A percentile compares a stretch with the other conserved stretches of the same genome.
Evolutionary conservation across 1,284 basidiomycete genomes (phyloP).

Genomic region (Moniliella sp.): DNA sequence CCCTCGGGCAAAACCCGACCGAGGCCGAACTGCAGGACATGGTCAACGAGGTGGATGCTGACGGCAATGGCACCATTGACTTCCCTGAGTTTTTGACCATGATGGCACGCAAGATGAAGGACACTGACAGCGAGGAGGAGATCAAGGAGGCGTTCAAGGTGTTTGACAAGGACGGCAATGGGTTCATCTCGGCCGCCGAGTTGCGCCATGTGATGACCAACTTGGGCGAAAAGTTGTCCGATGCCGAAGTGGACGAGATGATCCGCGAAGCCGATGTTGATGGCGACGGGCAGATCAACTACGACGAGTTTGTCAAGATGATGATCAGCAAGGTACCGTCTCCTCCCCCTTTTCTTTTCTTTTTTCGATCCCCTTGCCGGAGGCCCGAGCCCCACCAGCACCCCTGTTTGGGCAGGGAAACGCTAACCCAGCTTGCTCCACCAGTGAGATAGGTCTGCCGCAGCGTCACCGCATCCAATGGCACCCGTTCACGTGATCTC

Average conservation of each 20-base stretch:
- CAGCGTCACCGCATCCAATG: too few relatives aligned
- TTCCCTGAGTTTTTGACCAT: constrained; percentile 58
- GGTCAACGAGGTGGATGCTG: constrained; percentile 43
- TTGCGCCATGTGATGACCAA: constrained; percentile 38
- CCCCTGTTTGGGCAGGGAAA: too few relatives aligned
- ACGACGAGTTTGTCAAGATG: too few relatives aligned
- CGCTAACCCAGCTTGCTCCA: too few relatives aligned
- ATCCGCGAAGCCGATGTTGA: constrained; percentile 92
- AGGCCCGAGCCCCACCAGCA: too few relatives aligned
- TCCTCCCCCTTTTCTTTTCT: too few relatives aligned
- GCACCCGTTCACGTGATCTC: too few relatives aligned
- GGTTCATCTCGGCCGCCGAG: constrained; percentile 46
- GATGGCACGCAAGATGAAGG: constrained; percentile 89
- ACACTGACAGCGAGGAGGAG: constrained; percentile 58
- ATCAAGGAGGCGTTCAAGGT: constrained; percentile 50
- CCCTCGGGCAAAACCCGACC: constrained; percentile 83
- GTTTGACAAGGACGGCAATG: constrained; percentile 48
- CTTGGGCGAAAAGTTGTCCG: constrained; percentile 57
- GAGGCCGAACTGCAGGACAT: constrained; percentile 87
- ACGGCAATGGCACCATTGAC: constrained; percentile 68
- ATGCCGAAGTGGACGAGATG: constrained; percentile 89
- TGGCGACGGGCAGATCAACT: constrained; percentile 54
- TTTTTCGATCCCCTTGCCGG: too few relatives aligned
- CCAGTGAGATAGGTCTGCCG: too few relatives aligned
- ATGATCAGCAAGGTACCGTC: too few relatives aligned